These are phyloP conservation scores for Trametes hirsuta DNA, from an alignment of 1,284 basidiomycete genomes.

Conservation along the genomic window DNA sequence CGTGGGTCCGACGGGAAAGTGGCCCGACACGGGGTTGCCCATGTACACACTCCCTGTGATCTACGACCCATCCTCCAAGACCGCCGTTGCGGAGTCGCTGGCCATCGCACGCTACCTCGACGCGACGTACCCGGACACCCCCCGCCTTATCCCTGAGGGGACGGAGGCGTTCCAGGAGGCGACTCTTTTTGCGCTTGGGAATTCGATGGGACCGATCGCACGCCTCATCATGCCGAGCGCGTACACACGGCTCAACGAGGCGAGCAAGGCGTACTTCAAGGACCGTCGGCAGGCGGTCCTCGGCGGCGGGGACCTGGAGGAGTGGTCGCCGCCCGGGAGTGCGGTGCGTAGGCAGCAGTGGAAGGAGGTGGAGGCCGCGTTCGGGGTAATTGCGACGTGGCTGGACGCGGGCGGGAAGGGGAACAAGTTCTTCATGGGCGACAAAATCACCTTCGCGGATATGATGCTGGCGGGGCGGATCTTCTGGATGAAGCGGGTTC, in stretches of 20 bases:
- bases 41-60: slow-evolving; percentile 26
- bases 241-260: slow-evolving; percentile 8
- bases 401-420: slow-evolving; percentile 14
- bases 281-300: slow-evolving; percentile 17
- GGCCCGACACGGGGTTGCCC: slow-evolving; percentile 13
- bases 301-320: slow-evolving; percentile 24
- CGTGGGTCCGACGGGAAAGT: slow-evolving; percentile 24
- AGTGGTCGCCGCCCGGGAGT: slow-evolving; percentile 14
- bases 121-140: slow-evolving; percentile 44
- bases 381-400: slow-evolving; percentile 21
- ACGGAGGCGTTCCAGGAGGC: slow-evolving; percentile 15
- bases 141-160: slow-evolving; percentile 32
- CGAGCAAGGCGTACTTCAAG: slow-evolving; percentile 23
- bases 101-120: slow-evolving; percentile 52
- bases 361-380: slow-evolving; percentile 17
- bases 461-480: slow-evolving; percentile 22
- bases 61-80: slow-evolving; percentile 36
- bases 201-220: background rate
- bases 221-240: slow-evolving; percentile 9
- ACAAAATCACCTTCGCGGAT: slow-evolving; percentile 22
- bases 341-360: slow-evolving; percentile 12
- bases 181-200: slow-evolving; percentile 20
- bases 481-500: slow-evolving; percentile 18
- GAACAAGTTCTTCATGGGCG: slow-evolving; percentile 22
- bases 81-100: slow-evolving; percentile 42